phyloP scores from a whole-genome alignment of 352 stramenopile genomes.

The Globisporangium megalacanthum region DNA sequence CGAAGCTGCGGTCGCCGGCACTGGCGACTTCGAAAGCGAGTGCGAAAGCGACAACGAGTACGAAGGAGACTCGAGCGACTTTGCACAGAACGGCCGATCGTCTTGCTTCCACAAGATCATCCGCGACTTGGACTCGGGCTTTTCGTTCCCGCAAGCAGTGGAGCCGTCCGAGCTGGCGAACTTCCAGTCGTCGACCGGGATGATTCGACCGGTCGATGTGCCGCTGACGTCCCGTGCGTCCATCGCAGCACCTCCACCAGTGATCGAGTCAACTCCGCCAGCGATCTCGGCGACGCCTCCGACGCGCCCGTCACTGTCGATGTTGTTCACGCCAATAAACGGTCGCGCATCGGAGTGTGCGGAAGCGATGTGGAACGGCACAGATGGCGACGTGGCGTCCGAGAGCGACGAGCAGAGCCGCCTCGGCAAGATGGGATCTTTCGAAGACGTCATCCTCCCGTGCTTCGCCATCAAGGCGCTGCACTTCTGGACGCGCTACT shows the following conservation, averaged over 20 bases:
- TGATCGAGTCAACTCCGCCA: not conserved
- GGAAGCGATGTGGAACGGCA: constrained; percentile 24
- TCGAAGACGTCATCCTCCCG: constrained; percentile 64
- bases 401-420: constrained; percentile 36
- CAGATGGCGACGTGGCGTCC: constrained; percentile 24
- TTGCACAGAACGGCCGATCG: constrained; percentile 11
- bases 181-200: constrained; percentile 14
- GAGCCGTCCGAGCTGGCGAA: constrained; percentile 22
- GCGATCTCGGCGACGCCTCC: constrained; percentile 9
- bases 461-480: constrained; percentile 63
- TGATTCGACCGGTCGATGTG: not conserved
- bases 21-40: constrained; percentile 10
- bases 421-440: constrained; percentile 21
- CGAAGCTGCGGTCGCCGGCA: not conserved
- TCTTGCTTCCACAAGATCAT: constrained; percentile 43
- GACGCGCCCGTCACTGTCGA: constrained; percentile 26
- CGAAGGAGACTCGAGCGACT: constrained; percentile 13
- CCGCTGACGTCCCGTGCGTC: constrained; percentile 14
- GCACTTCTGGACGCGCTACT: constrained; percentile 76
- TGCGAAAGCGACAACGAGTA: constrained; percentile 20
- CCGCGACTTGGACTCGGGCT: constrained; percentile 45
- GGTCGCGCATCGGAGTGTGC: constrained; percentile 22
- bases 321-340: constrained; percentile 24
- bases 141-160: constrained; percentile 46
- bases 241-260: constrained; percentile 2